Evolutionary conservation across 768 basidiomycete species (phyloP).

Genomic region (Lactifluus piperatus): DNA sequence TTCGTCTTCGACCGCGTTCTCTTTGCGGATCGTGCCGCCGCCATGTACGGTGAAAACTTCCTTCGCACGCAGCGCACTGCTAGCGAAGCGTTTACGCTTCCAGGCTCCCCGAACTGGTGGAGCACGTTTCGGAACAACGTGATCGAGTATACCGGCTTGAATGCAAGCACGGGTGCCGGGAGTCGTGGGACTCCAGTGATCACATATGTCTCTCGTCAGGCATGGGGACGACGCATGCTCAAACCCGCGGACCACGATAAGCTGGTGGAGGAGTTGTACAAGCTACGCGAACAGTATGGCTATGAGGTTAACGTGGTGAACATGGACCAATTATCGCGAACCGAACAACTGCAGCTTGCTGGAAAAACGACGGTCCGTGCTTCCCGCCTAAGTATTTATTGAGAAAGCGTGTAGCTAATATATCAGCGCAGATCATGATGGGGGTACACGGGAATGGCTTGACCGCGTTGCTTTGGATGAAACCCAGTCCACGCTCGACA

Average conservation of each 20-base stretch:
- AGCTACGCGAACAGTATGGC: slow-evolving; percentile 58
- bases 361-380: slow-evolving; percentile 72
- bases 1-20: slow-evolving; percentile 85
- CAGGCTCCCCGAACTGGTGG: slow-evolving; percentile 82
- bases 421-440: slow-evolving; percentile 70
- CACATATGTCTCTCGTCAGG: slow-evolving; percentile 86
- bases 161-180: slow-evolving; percentile 32
- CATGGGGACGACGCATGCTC: slow-evolving; percentile 81
- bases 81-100: slow-evolving; percentile 62
- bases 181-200: slow-evolving; percentile 57
- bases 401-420: neutral
- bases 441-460: slow-evolving; percentile 92
- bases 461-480: slow-evolving; percentile 89
- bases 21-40: slow-evolving; percentile 78
- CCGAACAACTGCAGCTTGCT: slow-evolving; percentile 74
- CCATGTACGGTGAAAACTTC: slow-evolving; percentile 64
- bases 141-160: slow-evolving; percentile 57
- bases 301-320: slow-evolving; percentile 85
- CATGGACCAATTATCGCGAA: slow-evolving; percentile 71
- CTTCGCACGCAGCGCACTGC: slow-evolving; percentile 68
- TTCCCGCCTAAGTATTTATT: neutral
- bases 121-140: slow-evolving; percentile 64
- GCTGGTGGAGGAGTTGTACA: slow-evolving; percentile 65
- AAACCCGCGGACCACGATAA: slow-evolving; percentile 66
- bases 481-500: slow-evolving; percentile 67